Percentiles rank a stretch among this genome's conserved stretches.
phyloP scores from a whole-genome alignment of 208 protist species.

The Trypanosoma scelopori region DNA sequence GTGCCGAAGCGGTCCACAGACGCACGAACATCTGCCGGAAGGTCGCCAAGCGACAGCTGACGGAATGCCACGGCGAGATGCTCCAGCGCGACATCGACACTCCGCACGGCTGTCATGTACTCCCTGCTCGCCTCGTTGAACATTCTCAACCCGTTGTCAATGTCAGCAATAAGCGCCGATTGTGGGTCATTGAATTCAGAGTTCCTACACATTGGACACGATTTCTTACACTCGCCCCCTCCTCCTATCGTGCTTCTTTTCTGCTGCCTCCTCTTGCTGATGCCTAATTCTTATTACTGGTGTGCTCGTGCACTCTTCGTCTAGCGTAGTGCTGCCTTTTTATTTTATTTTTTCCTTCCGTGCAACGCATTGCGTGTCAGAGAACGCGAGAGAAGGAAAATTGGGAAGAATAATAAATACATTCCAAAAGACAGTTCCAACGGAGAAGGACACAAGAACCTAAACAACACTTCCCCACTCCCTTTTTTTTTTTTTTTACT shows the following conservation, averaged over 20 bases:
- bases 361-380: background rate
- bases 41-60: slow-evolving; percentile 50
- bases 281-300: too few relatives aligned
- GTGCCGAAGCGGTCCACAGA: slow-evolving; percentile 43
- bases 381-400: background rate
- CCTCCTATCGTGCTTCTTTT: too few relatives aligned
- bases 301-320: too few relatives aligned
- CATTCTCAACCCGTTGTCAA: slow-evolving; percentile 50
- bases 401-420: too few relatives aligned
- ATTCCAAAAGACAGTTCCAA: too few relatives aligned
- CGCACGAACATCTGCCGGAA: slow-evolving; percentile 11
- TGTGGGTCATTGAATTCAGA: slow-evolving; percentile 28
- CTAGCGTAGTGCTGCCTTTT: background rate
- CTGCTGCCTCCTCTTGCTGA: too few relatives aligned
- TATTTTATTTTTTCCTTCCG: background rate
- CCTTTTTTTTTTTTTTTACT: too few relatives aligned
- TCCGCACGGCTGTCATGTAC: slow-evolving; percentile 58
- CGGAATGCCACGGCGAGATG: slow-evolving; percentile 54
- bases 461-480: background rate
- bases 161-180: slow-evolving; percentile 37
- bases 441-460: slow-evolving; percentile 3
- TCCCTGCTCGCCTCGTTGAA: slow-evolving; percentile 58
- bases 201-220: background rate
- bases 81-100: slow-evolving; percentile 47
- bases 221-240: too few relatives aligned